These are phyloP conservation scores for Nakazawaea ishiwadae DNA, from an alignment of 805 yeast genomes.

Conservation along the genomic window DNA sequence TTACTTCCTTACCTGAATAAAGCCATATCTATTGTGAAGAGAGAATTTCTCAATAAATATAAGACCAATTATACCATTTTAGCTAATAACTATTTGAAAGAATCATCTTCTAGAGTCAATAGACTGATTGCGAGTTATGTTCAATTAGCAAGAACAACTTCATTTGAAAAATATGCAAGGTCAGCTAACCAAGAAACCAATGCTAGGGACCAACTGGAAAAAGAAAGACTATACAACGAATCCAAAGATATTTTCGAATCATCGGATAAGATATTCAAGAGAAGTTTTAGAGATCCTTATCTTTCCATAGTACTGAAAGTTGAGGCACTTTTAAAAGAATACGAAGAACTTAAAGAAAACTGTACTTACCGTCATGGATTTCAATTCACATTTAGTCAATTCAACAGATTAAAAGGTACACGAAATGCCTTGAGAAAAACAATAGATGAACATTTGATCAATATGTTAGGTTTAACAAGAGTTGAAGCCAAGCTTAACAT, in stretches of 20 bases:
- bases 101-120: not conserved
- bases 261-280: constrained; percentile 6
- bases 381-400: not conserved
- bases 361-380: not conserved
- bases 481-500: constrained; percentile 8
- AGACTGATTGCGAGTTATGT: constrained; percentile 8
- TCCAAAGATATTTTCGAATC: not conserved
- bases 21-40: constrained; percentile 1
- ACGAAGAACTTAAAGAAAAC: not conserved
- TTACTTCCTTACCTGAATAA: not conserved
- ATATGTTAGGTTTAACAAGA: constrained; percentile 4
- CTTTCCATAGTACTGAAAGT: not conserved
- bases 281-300: constrained; percentile 7
- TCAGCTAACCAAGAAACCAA: not conserved
- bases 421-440: constrained; percentile 4
- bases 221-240: not conserved
- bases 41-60: constrained; percentile 7
- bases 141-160: constrained; percentile 1
- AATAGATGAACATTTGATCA: constrained; percentile 6
- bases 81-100: constrained; percentile 5
- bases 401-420: not conserved
- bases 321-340: not conserved
- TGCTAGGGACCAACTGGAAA: not conserved
- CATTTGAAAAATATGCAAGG: constrained; percentile 1
- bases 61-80: constrained; percentile 4